Base-by-base conservation (phyloP, 805 yeast genomes). In the Metschnikowia reukaufii region DNA sequence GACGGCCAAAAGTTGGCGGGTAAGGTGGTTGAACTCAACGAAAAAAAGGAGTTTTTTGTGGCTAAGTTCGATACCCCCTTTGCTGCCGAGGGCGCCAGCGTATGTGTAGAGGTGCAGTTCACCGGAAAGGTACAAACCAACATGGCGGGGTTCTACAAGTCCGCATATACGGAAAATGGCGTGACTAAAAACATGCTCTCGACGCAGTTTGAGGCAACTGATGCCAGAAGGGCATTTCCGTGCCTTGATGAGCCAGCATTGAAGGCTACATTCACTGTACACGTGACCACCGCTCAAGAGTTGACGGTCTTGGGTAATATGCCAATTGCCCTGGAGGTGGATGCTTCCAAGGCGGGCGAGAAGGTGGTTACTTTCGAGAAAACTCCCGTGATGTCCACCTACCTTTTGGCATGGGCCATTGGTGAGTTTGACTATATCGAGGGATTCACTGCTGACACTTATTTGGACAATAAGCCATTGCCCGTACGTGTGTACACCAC, bases 41-140 rank as follows among this genome's bases (percentile, higher is more conserved):
- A 72, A 36, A 81, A 81, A 19, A 73, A 76, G 50, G 96, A 92
- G 70, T 77, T 81, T 34, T 81, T 82, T 39, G 76, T 78, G 39
- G 74, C 89, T 61, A 69, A 72, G 40, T 80, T 91, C 50, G 78
- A 72, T 40, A 56, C 63, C n/a, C 52, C 56, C 17, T 41, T 57
- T 70, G 17, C 62, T 57, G 44, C 41, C 2, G 42, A 51, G 9
- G 74, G 73, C 16, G 40, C 43, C 1, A 40, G 53, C 9, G 51
- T 68, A 17, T 21, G 44, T 4, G 65, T 75, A 17, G 53, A 58
- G 4, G 57, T 78, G 12, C 49, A 56, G 2, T 79, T 69, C 56
- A 54, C 52, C 17, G 83, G 78, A 29, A 55, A 54, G n/a, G 70
- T 79, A 52, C 78, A 78, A 59, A 70, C 72, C 17, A 79, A 79